Conservation (phyloP, 805 yeast species). For the Saccharomyces mikatae region DNA sequence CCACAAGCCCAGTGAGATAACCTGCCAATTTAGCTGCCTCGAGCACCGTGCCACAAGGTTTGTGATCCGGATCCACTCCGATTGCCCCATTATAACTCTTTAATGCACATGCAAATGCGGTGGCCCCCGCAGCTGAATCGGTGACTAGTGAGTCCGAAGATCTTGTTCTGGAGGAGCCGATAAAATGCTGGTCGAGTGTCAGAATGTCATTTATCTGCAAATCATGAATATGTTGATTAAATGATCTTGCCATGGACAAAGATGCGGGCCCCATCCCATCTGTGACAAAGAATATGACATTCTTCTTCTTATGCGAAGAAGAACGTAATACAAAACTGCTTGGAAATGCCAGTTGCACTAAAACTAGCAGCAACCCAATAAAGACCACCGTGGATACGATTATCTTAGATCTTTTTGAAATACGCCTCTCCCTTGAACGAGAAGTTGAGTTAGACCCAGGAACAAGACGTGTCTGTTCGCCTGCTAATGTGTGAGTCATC, state of each 20-base stretch:
- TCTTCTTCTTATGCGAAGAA: constrained; percentile 42
- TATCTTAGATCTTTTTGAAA: background rate
- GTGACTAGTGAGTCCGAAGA: constrained; percentile 73
- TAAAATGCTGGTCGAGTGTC: constrained; percentile 55
- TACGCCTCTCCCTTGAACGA: background rate
- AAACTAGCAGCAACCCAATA: background rate
- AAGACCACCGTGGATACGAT: background rate
- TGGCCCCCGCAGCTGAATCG: constrained; percentile 96
- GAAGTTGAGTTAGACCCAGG: background rate
- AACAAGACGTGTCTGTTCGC: background rate
- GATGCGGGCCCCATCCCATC: constrained; percentile 97
- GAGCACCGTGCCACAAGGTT: constrained; percentile 81
- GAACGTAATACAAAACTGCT: background rate
- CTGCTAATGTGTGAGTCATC: background rate
- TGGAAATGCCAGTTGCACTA: background rate
- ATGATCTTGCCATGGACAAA: constrained; percentile 69
- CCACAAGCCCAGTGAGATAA: constrained; percentile 80
- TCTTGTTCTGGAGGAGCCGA: constrained; percentile 81
- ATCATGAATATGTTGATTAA: constrained; percentile 43
- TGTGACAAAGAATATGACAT: constrained; percentile 79
- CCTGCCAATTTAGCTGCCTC: constrained; percentile 83
- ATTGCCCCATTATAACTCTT: constrained; percentile 88
- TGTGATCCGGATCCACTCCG: constrained; percentile 60
- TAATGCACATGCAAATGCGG: constrained; percentile 79
- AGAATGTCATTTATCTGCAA: constrained; percentile 50